Base-by-base conservation (phyloP, 345 rosid species). In the Salix brachista region DNA sequence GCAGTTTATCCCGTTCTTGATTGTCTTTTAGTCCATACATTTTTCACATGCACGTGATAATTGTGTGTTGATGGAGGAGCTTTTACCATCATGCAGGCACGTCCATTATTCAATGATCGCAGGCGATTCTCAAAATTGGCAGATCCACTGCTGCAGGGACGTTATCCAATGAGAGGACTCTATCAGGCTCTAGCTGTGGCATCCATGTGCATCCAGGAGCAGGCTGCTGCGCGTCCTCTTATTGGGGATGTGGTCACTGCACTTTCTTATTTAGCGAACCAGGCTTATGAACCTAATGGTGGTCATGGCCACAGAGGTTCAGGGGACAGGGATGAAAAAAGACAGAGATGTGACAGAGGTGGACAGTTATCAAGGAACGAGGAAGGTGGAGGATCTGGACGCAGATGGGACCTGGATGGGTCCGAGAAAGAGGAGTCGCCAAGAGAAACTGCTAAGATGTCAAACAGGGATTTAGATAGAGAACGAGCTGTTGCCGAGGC, bases 141-240 rank as follows among this genome's bases (percentile, higher is more conserved):
- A 2, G 99, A 96, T 84, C 99, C 97, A 8, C 84, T 28, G 54
- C 85, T 96, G 39, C 91, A 88, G 78, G 96, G 96, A 21, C 89
- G 90, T 50, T 96, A 83, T 83, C 99, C 99, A 1, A 90, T 89
- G 75, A 92, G 97, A 6, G 97, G 97, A 56, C 89, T 95, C 30
- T 93, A 91, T 84, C 99, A 93, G 86, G 99, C 98, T 21, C 88
- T 93, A 76, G 98, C 98, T 0, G 97, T 95, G 79, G 98, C 98
- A 68, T 95, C 99, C 26, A 91, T 95, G 98, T 95, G 99, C 86
- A 91, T 91, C 60, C 99, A 95, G 83, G 98, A 93, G 70, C 91
- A 95, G 85, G 98, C 98, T n/a, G 96, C 97, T 9, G 86, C 93
- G 34, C 97, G 98, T 58, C 99, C 99, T 62, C 90, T 91, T n/a